Evolutionary conservation across 352 stramenopile species (phyloP), one percentile per base, ranked within the genome.

Genomic region (Pythium diclinum): DNA sequence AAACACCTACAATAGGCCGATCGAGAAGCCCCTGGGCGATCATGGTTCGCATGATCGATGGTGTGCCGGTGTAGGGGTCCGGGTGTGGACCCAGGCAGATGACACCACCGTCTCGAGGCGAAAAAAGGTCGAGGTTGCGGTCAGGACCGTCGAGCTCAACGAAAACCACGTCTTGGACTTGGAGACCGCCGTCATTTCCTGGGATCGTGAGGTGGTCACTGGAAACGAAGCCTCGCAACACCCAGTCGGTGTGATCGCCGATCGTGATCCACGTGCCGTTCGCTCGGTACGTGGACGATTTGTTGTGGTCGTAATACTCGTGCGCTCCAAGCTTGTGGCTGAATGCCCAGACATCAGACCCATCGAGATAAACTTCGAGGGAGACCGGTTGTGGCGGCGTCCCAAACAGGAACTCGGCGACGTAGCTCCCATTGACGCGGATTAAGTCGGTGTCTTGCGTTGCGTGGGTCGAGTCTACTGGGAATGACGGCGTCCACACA

Each of bases 261-360:
- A 56, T 40, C 3, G 11, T 11, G 53, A 59, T 47, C n/a, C 9
- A 5, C 13, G 53, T 59, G n/a, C 53, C 53, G n/a, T 48, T 59
- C n/a, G 17, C 30, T 47, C 17, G 30, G 23, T 59, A 59, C 32
- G 53, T 48, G 4, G 53, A 36, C 17, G 32, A 59, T 33, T 48
- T 59, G 32, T 10, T 33, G 53, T 59, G 53, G 3, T 59, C 53
- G 32, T 59, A 59, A 33, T 33, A 59, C 17, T 21, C 14, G 13
- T 59, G 53, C 16, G 14, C 1, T 10, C 14, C 34, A 23, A 59
- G 30, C 13, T 44, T 25, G n/a, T 47, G 53, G 19, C 47, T 47
- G 8, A 59, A 19, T 11, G 28, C 53, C 3, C 11, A 13, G 23
- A 32, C 19, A 3, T 48, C 30, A 30, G 11, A 30, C n/a, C 13